Percentiles rank a stretch among this genome's conserved stretches.
Conservation (phyloP, 1,284 basidiomycete species). For the Kwoniella shivajii region DNA sequence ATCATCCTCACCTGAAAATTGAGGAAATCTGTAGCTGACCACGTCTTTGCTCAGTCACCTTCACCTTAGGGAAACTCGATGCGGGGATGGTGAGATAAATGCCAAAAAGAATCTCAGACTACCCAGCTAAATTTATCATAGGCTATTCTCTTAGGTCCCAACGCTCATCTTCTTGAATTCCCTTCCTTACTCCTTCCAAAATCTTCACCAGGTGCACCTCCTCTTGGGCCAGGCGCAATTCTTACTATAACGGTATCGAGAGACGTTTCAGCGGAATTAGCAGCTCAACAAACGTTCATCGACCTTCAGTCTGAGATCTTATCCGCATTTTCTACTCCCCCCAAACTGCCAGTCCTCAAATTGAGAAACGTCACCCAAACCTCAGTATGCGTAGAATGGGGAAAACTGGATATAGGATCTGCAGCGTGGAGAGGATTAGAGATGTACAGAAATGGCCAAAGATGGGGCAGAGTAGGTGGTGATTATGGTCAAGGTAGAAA, state of each 20-base stretch:
- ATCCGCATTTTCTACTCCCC: slow-evolving; percentile 66
- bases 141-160: slow-evolving; percentile 79
- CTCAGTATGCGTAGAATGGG: slow-evolving; percentile 91
- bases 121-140: slow-evolving; percentile 3
- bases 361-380: slow-evolving; percentile 94
- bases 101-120: background rate
- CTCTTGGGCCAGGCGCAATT: slow-evolving; percentile 88
- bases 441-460: slow-evolving; percentile 85
- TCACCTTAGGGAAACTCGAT: slow-evolving; percentile 71
- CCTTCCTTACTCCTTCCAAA: slow-evolving; percentile 83
- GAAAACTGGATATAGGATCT: slow-evolving; percentile 76
- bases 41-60: slow-evolving; percentile 55
- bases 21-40: slow-evolving; percentile 12
- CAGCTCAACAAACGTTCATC: slow-evolving; percentile 78
- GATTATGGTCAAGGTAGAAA: slow-evolving; percentile 33
- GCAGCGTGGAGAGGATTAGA: slow-evolving; percentile 82
- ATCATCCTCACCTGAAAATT: background rate
- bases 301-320: slow-evolving; percentile 77
- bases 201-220: slow-evolving; percentile 58
- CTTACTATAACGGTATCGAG: slow-evolving; percentile 91
- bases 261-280: slow-evolving; percentile 77
- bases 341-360: slow-evolving; percentile 67
- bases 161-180: slow-evolving; percentile 93
- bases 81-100: slow-evolving; percentile 53
- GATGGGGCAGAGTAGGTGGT: slow-evolving; percentile 63